Evolutionary conservation across 2,329 filamentous ascomycete species (phyloP).

Genomic region (Fusarium poae): DNA sequence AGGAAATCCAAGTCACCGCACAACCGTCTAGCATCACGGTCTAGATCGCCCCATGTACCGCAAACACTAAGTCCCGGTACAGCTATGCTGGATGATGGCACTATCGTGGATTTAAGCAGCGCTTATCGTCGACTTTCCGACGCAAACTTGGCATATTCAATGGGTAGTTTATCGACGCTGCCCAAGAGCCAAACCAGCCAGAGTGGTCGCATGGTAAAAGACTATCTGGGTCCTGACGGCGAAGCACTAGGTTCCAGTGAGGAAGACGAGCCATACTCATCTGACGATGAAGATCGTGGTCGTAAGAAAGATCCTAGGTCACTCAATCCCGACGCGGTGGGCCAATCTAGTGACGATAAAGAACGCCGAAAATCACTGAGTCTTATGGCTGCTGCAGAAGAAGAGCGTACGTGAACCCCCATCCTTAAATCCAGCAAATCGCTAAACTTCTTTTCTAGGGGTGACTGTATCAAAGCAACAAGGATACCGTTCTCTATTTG

Average conservation of each 20-base stretch:
- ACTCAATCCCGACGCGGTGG: conserved; percentile 57
- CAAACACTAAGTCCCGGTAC: conserved; percentile 50
- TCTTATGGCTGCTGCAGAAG: conserved; percentile 79
- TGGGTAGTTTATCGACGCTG: conserved; percentile 72
- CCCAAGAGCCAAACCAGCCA: conserved; percentile 64
- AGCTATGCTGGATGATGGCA: conserved; percentile 70
- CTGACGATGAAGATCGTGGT: conserved; percentile 77
- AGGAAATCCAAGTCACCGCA: conserved; percentile 67
- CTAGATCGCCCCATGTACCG: conserved; percentile 52
- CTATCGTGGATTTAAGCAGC: conserved; percentile 74
- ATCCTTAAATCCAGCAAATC: background rate
- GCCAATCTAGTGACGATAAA: conserved; percentile 55
- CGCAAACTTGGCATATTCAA: conserved; percentile 73
- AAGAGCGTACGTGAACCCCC: conserved; percentile 74
- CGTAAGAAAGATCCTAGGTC: conserved; percentile 67
- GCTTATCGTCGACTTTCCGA: conserved; percentile 80
- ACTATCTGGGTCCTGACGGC: conserved; percentile 74
- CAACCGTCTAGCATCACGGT: conserved; percentile 59
- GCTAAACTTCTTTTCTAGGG: conserved; percentile 54
- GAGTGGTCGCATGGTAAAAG: conserved; percentile 73
- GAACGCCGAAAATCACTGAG: conserved; percentile 65
- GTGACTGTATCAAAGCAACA: conserved; percentile 66
- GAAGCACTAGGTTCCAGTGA: conserved; percentile 77
- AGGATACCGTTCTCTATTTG: conserved; percentile 70
- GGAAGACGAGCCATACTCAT: conserved; percentile 73